phyloP scores from a whole-genome alignment of 2,329 filamentous ascomycete species.

The Incumbomyces lentus region DNA sequence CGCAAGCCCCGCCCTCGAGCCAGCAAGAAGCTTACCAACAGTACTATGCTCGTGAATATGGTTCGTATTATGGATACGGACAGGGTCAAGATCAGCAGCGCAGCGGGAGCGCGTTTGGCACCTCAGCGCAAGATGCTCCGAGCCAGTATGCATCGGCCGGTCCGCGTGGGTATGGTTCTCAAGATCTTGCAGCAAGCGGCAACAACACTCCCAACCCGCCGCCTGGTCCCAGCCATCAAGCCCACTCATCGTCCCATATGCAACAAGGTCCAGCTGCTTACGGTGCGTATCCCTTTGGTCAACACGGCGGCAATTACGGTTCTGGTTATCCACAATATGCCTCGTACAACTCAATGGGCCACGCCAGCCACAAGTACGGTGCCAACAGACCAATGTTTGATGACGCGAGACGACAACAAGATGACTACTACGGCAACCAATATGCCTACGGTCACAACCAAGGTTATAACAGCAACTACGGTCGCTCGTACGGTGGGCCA shows the following conservation, averaged over 20 bases:
- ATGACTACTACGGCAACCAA: slow-evolving; percentile 39
- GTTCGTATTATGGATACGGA: slow-evolving; percentile 53
- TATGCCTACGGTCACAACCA: slow-evolving; percentile 38
- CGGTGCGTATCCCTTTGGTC: slow-evolving; percentile 51
- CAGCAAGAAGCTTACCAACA: slow-evolving; percentile 60
- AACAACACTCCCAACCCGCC: slow-evolving; percentile 81
- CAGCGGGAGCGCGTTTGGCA: slow-evolving; percentile 63
- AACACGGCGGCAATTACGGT: slow-evolving; percentile 34
- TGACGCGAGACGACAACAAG: slow-evolving; percentile 39
- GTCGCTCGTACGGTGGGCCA: slow-evolving; percentile 52
- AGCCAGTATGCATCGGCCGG: slow-evolving; percentile 55
- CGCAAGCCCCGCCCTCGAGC: slow-evolving; percentile 48
- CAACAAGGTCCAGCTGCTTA: slow-evolving; percentile 35
- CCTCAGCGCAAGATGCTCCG: slow-evolving; percentile 47
- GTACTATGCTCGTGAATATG: slow-evolving; percentile 77
- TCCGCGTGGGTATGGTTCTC: slow-evolving; percentile 57
- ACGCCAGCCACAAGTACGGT: slow-evolving; percentile 32
- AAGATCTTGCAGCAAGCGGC: slow-evolving; percentile 72
- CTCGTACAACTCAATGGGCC: slow-evolving; percentile 23
- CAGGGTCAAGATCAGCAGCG: slow-evolving; percentile 73
- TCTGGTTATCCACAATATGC: slow-evolving; percentile 44
- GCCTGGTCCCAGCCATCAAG: slow-evolving; percentile 38
- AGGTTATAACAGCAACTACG: slow-evolving; percentile 41
- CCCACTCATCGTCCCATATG: slow-evolving; percentile 44
- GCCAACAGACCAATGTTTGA: slow-evolving; percentile 41